Evolutionary conservation across 192 early-diverging fungal genomes (phyloP).

Genomic region (Mortierella claussenii): DNA sequence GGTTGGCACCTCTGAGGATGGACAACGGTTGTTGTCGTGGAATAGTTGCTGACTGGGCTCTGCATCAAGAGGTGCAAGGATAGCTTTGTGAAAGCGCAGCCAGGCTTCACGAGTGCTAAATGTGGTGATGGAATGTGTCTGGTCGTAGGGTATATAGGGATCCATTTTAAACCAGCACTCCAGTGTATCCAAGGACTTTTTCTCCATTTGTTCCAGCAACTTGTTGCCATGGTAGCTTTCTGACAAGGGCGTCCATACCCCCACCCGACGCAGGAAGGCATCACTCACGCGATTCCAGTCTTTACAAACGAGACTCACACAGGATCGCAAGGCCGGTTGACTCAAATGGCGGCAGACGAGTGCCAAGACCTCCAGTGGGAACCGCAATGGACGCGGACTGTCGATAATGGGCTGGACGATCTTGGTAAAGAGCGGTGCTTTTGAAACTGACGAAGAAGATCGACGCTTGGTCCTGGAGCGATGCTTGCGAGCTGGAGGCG

Average conservation of each 20-base stretch:
- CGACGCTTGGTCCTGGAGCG: neutral
- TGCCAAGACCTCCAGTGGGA: conserved; percentile 38
- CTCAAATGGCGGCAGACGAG: conserved; percentile 25
- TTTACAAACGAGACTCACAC: conserved; percentile 28
- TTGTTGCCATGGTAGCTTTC: neutral
- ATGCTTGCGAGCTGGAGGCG: neutral
- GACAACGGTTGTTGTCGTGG: neutral
- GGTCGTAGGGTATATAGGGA: neutral
- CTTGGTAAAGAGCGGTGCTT: neutral
- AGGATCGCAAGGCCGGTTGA: conserved; percentile 15
- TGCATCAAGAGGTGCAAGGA: neutral
- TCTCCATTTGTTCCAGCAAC: conserved; percentile 15
- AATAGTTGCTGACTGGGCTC: neutral
- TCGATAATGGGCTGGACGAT: conserved; percentile 9
- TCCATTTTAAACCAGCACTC: conserved; percentile 16
- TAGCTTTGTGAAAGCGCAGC: neutral
- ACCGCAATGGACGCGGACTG: conserved; percentile 4
- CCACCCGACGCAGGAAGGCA: conserved; percentile 14
- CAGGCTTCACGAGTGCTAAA: neutral
- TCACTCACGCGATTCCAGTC: conserved; percentile 26
- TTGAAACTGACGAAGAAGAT: neutral
- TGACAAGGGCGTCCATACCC: conserved; percentile 13
- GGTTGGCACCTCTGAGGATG: neutral
- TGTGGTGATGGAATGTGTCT: no score
- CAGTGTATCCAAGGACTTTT: conserved; percentile 1